These are phyloP conservation scores for Raffaelea ambrosiae DNA, from an alignment of 2,329 filamentous ascomycete species.

Conservation along the genomic window DNA sequence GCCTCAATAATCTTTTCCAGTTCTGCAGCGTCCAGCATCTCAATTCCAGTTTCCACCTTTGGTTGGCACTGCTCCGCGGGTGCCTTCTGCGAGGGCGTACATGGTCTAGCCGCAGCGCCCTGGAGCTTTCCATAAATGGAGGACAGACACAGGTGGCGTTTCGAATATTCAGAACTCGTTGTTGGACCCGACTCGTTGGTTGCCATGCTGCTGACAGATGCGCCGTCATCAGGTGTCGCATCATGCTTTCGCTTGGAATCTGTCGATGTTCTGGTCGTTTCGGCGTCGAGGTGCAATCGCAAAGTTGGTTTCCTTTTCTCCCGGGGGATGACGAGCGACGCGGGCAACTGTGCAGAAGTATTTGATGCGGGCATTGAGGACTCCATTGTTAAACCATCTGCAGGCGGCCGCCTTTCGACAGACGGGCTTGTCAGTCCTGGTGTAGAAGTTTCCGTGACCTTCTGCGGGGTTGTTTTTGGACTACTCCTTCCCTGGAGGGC, in stretches of 20 bases:
- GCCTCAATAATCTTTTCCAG: conserved; percentile 48
- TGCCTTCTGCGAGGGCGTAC: conserved; percentile 6
- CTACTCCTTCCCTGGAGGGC: conserved; percentile 21
- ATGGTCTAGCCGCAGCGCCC: not conserved
- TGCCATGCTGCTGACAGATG: not conserved
- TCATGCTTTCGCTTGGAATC: not conserved
- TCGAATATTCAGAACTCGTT: too few species aligned
- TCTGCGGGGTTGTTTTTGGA: too few species aligned
- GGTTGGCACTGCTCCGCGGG: conserved; percentile 46
- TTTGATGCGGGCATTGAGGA: not conserved
- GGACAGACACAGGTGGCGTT: too few species aligned
- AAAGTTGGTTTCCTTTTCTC: too few species aligned
- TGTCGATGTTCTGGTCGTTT: not conserved
- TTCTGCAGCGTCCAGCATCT: conserved; percentile 44
- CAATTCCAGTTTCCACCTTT: conserved; percentile 34
- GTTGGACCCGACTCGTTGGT: not conserved
- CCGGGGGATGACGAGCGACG: too few species aligned
- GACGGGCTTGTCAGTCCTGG: not conserved
- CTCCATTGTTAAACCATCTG: not conserved
- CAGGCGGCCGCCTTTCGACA: too few species aligned
- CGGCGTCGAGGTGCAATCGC: too few species aligned
- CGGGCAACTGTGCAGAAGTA: too few species aligned
- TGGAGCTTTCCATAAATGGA: too few species aligned
- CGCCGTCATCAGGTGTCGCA: not conserved
- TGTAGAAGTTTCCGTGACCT: not conserved